A percentile compares a stretch with the other conserved stretches of the same genome.
phyloP scores from a whole-genome alignment of 2,329 filamentous ascomycete species.

The Fusarium transvaalense region DNA sequence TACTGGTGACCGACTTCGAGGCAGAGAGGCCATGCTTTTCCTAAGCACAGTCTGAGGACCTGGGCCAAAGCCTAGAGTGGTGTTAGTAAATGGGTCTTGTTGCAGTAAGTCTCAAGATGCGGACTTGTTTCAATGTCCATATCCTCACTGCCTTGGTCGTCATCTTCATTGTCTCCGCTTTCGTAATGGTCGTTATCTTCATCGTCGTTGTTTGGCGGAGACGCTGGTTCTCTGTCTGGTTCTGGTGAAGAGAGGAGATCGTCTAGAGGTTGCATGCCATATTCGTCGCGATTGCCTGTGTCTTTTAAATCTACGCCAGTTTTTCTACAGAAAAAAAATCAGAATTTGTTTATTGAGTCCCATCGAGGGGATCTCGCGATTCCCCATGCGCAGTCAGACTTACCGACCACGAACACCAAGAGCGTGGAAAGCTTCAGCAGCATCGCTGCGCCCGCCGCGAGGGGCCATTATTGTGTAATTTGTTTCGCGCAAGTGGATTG shows the following conservation, averaged over 20 bases:
- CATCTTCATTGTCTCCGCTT: constrained; percentile 38
- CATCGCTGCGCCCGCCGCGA: constrained; percentile 50
- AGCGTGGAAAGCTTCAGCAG: constrained; percentile 51
- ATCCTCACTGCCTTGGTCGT: constrained; percentile 56
- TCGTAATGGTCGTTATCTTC: constrained; percentile 41
- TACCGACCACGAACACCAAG: constrained; percentile 57
- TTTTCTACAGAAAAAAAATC: constrained; percentile 69
- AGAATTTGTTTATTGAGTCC: constrained; percentile 3
- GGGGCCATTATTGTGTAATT: constrained; percentile 50
- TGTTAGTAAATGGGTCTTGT: constrained; percentile 37
- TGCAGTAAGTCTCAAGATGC: constrained; percentile 8
- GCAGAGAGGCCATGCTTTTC: constrained; percentile 61
- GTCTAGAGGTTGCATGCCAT: constrained; percentile 91
- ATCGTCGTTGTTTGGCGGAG: constrained; percentile 32
- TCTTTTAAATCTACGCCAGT: constrained; percentile 88
- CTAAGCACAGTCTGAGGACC: constrained; percentile 66
- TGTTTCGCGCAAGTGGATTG: background rate
- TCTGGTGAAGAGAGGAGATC: constrained; percentile 90
- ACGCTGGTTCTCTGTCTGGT: constrained; percentile 68
- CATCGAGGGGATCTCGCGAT: background rate
- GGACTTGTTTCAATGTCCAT: constrained; percentile 67
- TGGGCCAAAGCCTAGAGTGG: constrained; percentile 61
- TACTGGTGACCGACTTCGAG: constrained; percentile 68
- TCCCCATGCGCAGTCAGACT: constrained; percentile 32
- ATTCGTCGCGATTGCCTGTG: constrained; percentile 83